Evolutionary conservation across 2,329 filamentous ascomycete species (phyloP), one percentile per base, ranked within the genome.

Genomic region (Colletotrichum tabaci): DNA sequence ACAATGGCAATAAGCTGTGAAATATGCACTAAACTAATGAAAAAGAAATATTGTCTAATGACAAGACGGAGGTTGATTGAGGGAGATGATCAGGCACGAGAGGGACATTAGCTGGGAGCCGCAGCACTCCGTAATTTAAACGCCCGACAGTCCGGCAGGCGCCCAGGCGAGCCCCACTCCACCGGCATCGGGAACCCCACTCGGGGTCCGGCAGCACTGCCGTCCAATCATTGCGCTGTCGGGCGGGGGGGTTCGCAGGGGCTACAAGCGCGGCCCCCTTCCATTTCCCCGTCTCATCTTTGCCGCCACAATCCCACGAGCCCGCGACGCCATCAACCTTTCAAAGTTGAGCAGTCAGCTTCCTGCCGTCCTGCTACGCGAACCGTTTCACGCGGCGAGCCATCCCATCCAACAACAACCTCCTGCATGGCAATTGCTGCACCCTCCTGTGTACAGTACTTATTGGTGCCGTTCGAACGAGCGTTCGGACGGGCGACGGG

Each of bases 371-470:
- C 35, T 72, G 73, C 63, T 68, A 73, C 71, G 50, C 64, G 30
- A 63, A 46, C 47, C 42, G 73, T 74, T 74, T 74, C 73, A 74
- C 60, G 47, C 47, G 42, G 49, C 56, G 44, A 42, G 65, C 50
- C 61, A 47, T 64, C 69, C 50, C 66, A 47, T 52, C 61, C 70
- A 62, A 65, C 40, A 21, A 30, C 16, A 21, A 16, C 18, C 49
- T 57, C 38, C 61, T 61, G 13, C 44, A 8, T 47, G 26, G 23
- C 26, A 53, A 47, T 30, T 40, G 15, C n/a, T 47, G 16, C 30
- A 8, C 8, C 30, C 2, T 8, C 30, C 30, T 35, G 30, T 61
- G 13, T 38, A 5, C 40, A 26, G n/a, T 26, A 53, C 47, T 30
- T 30, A 12, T 16, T 47, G 26, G 30, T 38, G 16, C 63, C 50